Percentiles rank a stretch among this genome's conserved stretches.
phyloP scores from a whole-genome alignment of 164 flowering plant species.

The Sextonia rubra region DNA sequence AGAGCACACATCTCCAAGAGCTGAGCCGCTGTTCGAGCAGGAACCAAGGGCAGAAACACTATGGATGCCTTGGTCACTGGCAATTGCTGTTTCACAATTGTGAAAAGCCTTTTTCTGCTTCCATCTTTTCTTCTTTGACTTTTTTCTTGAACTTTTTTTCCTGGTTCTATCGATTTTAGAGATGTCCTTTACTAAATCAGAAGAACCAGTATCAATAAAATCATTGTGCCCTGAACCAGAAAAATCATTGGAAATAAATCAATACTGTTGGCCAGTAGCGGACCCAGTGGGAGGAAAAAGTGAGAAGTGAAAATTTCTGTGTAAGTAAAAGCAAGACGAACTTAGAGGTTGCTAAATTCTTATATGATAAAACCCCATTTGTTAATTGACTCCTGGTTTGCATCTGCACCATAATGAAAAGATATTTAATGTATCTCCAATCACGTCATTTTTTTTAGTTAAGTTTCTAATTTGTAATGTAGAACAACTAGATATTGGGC shows the following conservation, averaged over 20 bases:
- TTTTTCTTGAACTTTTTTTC: conserved; percentile 31
- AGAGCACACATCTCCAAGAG: background rate
- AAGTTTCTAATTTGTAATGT: too few species aligned
- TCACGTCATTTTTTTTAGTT: too few species aligned
- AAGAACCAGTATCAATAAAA: conserved; percentile 18
- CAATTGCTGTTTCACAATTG: conserved; percentile 5
- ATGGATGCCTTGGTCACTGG: background rate
- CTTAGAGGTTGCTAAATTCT: too few species aligned
- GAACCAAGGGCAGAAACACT: background rate
- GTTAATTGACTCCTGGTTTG: too few species aligned
- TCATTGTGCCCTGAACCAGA: conserved; percentile 17
- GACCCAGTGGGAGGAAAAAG: too few species aligned
- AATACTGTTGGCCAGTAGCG: conserved; percentile 16
- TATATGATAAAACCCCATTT: too few species aligned
- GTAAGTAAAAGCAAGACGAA: too few species aligned
- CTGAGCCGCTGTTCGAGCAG: background rate
- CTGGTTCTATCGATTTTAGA: conserved; percentile 19
- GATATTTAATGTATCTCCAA: too few species aligned
- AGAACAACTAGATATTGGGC: too few species aligned
- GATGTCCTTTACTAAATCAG: conserved; percentile 15
- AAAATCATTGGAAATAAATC: conserved; percentile 11
- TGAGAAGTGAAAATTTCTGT: too few species aligned
- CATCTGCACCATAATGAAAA: too few species aligned
- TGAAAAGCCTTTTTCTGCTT: conserved; percentile 23
- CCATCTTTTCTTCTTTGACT: conserved; percentile 40